Evolutionary conservation across 2,329 filamentous ascomycete genomes (phyloP).

Genomic region (Colletotrichum graminicola): DNA sequence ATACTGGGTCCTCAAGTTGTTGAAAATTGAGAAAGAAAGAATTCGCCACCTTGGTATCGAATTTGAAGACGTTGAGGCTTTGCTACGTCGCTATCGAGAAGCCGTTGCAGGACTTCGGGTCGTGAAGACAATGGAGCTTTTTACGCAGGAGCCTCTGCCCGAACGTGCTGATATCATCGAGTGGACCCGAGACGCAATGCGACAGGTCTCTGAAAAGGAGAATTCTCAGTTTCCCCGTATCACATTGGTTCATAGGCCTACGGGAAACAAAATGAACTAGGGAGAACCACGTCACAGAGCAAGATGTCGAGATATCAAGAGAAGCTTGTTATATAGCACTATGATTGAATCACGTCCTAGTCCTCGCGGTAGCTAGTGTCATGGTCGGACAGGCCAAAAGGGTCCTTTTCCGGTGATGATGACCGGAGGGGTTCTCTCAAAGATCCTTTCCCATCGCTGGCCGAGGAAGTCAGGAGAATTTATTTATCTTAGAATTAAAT

Average conservation of each 20-base stretch:
- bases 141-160: background rate
- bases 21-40: background rate
- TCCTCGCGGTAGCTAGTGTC: no score
- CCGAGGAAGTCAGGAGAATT: no score
- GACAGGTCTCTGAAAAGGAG: no score
- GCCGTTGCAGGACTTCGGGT: background rate
- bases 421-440: no score
- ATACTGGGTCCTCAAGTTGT: background rate
- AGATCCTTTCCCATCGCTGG: no score
- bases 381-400: no score
- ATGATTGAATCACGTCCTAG: no score
- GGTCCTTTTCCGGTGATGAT: no score
- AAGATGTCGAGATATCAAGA: accelerated
- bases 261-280: background rate
- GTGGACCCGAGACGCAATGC: background rate
- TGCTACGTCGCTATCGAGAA: background rate
- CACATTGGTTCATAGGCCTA: background rate
- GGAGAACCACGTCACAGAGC: no score
- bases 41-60: background rate
- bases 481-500: no score
- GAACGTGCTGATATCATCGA: background rate
- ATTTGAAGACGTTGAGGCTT: background rate
- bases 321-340: background rate
- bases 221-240: background rate
- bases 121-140: background rate